These are phyloP conservation scores for Sporothrix sp. DNA, from an alignment of 2,329 filamentous ascomycete genomes.

Conservation along the genomic window DNA sequence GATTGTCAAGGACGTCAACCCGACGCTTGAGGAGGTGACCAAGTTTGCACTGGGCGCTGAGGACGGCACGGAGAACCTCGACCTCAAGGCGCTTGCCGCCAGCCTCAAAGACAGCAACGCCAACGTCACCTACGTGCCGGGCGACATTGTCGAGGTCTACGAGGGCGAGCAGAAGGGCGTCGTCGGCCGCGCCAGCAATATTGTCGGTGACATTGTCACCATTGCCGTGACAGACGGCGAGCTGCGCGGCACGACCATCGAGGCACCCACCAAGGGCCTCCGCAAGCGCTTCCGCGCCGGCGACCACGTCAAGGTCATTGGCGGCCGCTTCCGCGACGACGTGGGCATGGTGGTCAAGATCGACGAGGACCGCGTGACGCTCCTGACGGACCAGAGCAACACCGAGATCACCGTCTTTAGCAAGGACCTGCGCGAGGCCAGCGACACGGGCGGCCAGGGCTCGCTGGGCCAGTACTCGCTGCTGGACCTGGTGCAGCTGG, in stretches of 20 bases:
- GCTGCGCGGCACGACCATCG: slow-evolving; percentile 72
- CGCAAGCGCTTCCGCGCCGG: slow-evolving; percentile 88
- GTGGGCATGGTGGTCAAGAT: slow-evolving; percentile 96
- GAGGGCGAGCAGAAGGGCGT: slow-evolving; percentile 92
- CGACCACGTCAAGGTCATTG: slow-evolving; percentile 98
- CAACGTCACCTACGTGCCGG: slow-evolving; percentile 77
- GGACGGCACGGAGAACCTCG: slow-evolving; percentile 87
- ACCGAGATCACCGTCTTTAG: slow-evolving; percentile 96
- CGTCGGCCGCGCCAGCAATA: slow-evolving; percentile 72
- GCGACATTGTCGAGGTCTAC: slow-evolving; percentile 94
- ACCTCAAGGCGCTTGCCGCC: slow-evolving; percentile 80
- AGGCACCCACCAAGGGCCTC: slow-evolving; percentile 83
- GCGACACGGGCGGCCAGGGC: slow-evolving; percentile 79
- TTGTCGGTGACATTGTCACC: slow-evolving; percentile 86
- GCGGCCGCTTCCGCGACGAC: slow-evolving; percentile 87
- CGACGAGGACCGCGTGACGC: slow-evolving; percentile 80
- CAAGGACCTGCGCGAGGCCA: slow-evolving; percentile 88
- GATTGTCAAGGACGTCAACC: slow-evolving; percentile 81
- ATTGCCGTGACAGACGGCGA: slow-evolving; percentile 77
- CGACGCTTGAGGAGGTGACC: slow-evolving; percentile 90
- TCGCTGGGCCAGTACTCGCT: slow-evolving; percentile 82
- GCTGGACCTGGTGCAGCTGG: slow-evolving; percentile 88
- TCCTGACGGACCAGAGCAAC: slow-evolving; percentile 87
- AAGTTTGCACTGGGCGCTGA: slow-evolving; percentile 80
- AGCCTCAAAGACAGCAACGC: slow-evolving; percentile 78